Base-by-base conservation (phyloP, 2,329 filamentous ascomycete species). In the Aureobasidium pullulans region DNA sequence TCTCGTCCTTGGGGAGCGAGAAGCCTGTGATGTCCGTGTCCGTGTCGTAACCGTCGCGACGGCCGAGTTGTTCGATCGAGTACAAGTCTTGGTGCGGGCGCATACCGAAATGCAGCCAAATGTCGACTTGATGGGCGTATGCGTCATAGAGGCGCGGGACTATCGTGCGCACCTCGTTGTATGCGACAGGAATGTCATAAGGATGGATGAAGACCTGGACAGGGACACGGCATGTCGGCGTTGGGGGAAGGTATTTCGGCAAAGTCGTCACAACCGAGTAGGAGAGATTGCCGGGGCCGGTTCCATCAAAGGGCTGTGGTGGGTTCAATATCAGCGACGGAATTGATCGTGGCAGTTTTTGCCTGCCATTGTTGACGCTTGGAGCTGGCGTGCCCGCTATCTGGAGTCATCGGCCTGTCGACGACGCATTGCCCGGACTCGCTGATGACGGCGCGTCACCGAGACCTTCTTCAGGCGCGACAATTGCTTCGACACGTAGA, bases 61-160 rank as follows among this genome's bases (percentile, higher is more conserved):
- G 86, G 0, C 82, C 89, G 37, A 81, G 77, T 10, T 82, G 79
- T 75, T 96, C 90, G 8, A 93, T 76, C 10, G 82, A 81, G 70
- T 93, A 95, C 65, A 83, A 84, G 66, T 71, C 79, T 65, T 75
- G 82, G 67, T 71, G 87, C 69, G 70, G 76, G 0, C 89, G 88
- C 81, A 95, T 90, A 63, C 90, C 90, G 54, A 95, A 87, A 71
- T 95, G 90, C 4, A 96, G 71, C 23, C 85, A 79, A 32, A 87
- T 73, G 71, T 95, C 87, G 57, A 85, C 80, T 50, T 76, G 70
- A 63, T 65, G 71, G 60, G 69, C 69, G 62, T 72, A 72, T 50
- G 75, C 70, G 7, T 67, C 64, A 74, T 89, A 83, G 5, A 96
- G 76, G 5, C 69, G 69, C 1, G 90, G 88, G 3, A 92, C 78